Conservation (phyloP, 257 asterid genomes). For the Asclepias syriaca region DNA sequence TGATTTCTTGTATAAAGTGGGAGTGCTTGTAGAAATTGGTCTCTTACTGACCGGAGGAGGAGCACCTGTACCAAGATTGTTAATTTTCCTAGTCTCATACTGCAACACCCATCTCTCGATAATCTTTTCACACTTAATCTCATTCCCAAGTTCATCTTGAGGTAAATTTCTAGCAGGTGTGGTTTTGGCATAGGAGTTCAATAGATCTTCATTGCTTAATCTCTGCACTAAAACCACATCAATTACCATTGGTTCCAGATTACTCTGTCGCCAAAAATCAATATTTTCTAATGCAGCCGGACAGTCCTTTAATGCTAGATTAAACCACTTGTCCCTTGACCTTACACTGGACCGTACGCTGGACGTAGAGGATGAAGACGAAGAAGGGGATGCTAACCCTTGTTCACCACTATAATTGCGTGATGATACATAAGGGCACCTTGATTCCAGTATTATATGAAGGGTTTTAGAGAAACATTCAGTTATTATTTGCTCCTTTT, state of each 20-base stretch:
- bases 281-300: conserved; percentile 84
- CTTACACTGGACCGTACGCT: conserved; percentile 57
- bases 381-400: conserved; percentile 58
- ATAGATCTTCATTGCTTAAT: conserved; percentile 50
- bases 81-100: conserved; percentile 62
- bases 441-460: conserved; percentile 81
- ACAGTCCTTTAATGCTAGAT: conserved; percentile 74
- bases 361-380: conserved; percentile 62
- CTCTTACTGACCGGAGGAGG: conserved; percentile 48
- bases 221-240: conserved; percentile 64
- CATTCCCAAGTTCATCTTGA: conserved; percentile 47
- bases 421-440: conserved; percentile 79
- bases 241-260: conserved; percentile 76
- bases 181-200: conserved; percentile 44
- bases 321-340: conserved; percentile 89
- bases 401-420: conserved; percentile 82
- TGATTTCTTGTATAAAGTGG: conserved; percentile 58
- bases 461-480: conserved; percentile 86
- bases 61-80: conserved; percentile 29
- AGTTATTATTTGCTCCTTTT: conserved; percentile 80
- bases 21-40: conserved; percentile 44
- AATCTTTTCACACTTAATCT: conserved; percentile 47
- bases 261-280: conserved; percentile 81
- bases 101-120: conserved; percentile 88
- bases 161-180: conserved; percentile 27